Conservation (phyloP, 768 basidiomycete genomes). For the Paxillus rubicundulus region DNA sequence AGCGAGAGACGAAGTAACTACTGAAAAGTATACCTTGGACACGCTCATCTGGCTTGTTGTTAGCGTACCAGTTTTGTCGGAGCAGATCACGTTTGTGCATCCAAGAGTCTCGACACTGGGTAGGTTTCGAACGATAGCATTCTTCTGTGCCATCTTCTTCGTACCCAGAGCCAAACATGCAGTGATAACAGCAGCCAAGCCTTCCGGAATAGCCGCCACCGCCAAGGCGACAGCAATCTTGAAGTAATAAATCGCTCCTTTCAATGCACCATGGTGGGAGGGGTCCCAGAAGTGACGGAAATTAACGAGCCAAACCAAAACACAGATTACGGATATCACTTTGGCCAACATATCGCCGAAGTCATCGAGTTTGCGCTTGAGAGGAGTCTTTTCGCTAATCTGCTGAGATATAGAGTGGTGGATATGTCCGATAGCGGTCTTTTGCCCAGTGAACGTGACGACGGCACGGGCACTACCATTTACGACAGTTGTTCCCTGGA, state of each 20-base stretch:
- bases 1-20: conserved; percentile 1
- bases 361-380: conserved; percentile 97
- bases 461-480: conserved; percentile 87
- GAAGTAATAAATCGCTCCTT: conserved; percentile 97
- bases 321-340: conserved; percentile 94
- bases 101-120: conserved; percentile 97
- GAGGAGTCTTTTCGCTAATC: conserved; percentile 92
- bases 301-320: conserved; percentile 98
- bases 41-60: conserved; percentile 99
- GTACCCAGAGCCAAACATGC: conserved; percentile 95
- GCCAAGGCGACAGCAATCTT: conserved; percentile 98
- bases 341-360: conserved; percentile 98
- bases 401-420: conserved; percentile 94
- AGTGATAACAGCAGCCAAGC: conserved; percentile 97
- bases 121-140: conserved; percentile 94
- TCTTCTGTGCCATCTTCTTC: conserved; percentile 99
- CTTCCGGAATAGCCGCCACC: conserved; percentile 99
- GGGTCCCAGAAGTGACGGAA: conserved; percentile 96
- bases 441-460: conserved; percentile 81
- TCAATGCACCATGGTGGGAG: conserved; percentile 83
- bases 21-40: conserved; percentile 52
- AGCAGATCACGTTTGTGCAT: conserved; percentile 98
- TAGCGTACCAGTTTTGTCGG: conserved; percentile 96
- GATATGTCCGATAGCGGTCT: conserved; percentile 94
- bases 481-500: conserved; percentile 91